Evolutionary conservation across 2,329 filamentous ascomycete genomes (phyloP).

Genomic region (Pseudogymnoascus sp.): DNA sequence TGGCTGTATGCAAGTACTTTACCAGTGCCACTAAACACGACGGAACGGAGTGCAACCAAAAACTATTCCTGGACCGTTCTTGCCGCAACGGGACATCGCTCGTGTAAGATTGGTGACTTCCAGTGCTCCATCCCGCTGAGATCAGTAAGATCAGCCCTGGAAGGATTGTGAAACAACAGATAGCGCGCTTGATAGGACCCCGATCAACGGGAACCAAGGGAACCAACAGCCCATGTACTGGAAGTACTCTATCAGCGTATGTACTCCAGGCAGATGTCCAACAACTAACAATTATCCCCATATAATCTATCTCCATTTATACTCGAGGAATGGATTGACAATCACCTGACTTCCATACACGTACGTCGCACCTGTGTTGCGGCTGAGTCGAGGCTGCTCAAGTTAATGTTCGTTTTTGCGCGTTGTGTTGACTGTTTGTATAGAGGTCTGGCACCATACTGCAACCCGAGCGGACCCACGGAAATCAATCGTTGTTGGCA

Average conservation of each 20-base stretch:
- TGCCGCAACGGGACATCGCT: background rate
- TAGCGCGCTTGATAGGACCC: background rate
- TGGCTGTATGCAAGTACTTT: background rate
- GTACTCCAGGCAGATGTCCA: background rate
- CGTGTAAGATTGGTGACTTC: background rate
- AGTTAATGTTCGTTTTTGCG: background rate
- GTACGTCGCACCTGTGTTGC: background rate
- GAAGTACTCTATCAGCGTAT: background rate
- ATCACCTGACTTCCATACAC: conserved; percentile 3
- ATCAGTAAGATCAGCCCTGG: background rate
- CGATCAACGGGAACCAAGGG: background rate
- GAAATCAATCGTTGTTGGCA: background rate
- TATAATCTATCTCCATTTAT: background rate
- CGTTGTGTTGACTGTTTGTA: background rate
- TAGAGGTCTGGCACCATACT: background rate
- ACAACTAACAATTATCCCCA: background rate
- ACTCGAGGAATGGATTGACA: background rate
- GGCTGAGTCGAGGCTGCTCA: background rate
- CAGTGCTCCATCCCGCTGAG: background rate
- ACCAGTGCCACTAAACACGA: background rate
- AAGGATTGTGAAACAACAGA: background rate
- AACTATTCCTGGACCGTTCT: background rate
- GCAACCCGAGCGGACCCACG: background rate
- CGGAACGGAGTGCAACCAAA: background rate
- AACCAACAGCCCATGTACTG: background rate